These are phyloP conservation scores for Plenodomus tracheiphilus DNA, from an alignment of 2,329 filamentous ascomycete species.

Conservation along the genomic window DNA sequence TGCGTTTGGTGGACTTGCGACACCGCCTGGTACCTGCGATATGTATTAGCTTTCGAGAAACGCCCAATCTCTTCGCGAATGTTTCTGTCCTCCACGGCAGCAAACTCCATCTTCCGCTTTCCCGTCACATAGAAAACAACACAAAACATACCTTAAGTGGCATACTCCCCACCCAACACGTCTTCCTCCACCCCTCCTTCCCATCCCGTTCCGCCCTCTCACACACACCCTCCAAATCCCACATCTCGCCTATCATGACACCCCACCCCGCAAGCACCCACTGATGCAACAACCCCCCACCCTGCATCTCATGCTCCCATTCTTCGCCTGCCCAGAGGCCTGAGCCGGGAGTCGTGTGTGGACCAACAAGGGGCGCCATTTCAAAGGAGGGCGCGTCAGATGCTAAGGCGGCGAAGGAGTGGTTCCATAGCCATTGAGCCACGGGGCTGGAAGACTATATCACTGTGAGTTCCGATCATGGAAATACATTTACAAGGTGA, in stretches of 20 bases:
- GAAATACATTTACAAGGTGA: no score
- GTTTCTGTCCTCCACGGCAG: no score
- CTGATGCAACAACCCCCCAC: conserved; percentile 40
- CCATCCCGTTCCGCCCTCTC: conserved; percentile 59
- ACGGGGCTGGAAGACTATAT: conserved; percentile 41
- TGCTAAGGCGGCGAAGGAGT: conserved; percentile 51
- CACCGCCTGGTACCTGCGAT: conserved; percentile 52
- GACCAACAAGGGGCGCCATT: conserved; percentile 44
- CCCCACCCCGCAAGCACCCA: conserved; percentile 41
- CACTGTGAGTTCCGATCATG: no score
- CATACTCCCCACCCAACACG: conserved; percentile 64
- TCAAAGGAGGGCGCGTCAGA: conserved; percentile 51
- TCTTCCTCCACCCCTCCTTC: conserved; percentile 56
- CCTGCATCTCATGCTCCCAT: conserved; percentile 43
- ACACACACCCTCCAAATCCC: conserved; percentile 55
- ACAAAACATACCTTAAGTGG: conserved; percentile 55
- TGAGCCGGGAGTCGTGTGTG: conserved; percentile 33
- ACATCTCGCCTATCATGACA: conserved; percentile 47
- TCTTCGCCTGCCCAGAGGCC: conserved; percentile 39
- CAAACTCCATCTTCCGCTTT: no score
- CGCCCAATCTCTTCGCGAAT: not conserved
- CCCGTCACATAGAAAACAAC: not conserved
- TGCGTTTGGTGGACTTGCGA: conserved; percentile 44
- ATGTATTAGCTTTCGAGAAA: conserved; percentile 7
- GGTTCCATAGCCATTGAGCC: conserved; percentile 53